These are phyloP conservation scores for Exophiala bonariae DNA, from an alignment of 2,329 filamentous ascomycete species.

Conservation along the genomic window DNA sequence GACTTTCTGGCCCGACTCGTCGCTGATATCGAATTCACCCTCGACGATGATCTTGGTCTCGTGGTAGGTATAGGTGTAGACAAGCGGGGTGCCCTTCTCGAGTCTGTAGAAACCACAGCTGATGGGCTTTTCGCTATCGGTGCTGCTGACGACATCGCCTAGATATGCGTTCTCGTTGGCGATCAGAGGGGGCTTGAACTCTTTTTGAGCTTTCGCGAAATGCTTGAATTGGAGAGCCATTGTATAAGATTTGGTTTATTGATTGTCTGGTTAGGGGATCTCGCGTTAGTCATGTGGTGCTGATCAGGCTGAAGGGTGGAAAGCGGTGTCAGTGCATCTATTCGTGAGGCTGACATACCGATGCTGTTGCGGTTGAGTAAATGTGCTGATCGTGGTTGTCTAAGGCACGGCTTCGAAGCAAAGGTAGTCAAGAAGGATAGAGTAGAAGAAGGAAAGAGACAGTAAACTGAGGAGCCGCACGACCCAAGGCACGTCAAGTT, in stretches of 20 bases:
- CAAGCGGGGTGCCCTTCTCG: conserved; percentile 66
- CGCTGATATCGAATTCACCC: conserved; percentile 64
- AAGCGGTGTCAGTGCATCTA: no score
- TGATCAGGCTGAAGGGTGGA: conserved; percentile 2
- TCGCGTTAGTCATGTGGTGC: conserved; percentile 1
- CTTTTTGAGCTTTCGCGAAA: conserved; percentile 58
- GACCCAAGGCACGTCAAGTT: conserved; percentile 10
- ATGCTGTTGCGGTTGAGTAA: no score
- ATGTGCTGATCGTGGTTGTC: no score
- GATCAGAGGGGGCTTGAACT: conserved; percentile 65
- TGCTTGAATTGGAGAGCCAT: conserved; percentile 40
- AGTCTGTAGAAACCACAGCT: conserved; percentile 66
- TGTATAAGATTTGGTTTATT: conserved; percentile 4
- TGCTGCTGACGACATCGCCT: conserved; percentile 61
- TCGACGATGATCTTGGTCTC: conserved; percentile 75
- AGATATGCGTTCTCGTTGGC: conserved; percentile 69
- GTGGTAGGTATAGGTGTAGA: conserved; percentile 69
- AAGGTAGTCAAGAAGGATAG: no score
- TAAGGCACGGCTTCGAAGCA: no score
- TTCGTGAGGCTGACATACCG: no score
- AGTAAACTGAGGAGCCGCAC: no score
- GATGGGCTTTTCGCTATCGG: conserved; percentile 60
- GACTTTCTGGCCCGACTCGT: conserved; percentile 56
- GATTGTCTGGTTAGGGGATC: conserved; percentile 1
- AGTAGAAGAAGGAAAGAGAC: conserved; percentile 1